Base-by-base conservation (phyloP, 331 rosid species). In the Quercus tomentella region DNA sequence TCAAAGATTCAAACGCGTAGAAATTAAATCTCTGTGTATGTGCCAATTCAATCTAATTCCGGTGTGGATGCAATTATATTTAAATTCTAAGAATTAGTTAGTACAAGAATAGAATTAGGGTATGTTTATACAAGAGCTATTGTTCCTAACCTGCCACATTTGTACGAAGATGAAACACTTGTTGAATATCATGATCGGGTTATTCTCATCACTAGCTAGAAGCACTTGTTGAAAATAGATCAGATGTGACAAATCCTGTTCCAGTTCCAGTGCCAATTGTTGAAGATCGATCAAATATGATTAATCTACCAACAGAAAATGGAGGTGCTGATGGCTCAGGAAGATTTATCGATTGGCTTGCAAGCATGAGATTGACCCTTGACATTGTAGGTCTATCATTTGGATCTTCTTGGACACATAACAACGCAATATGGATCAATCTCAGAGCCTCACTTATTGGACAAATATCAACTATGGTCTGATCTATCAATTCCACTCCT, bases 371-470 rank as follows among this genome's bases (percentile, higher is more conserved):
- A 76, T 76, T 70, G 1, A 87, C 86, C 37, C 81, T n/a, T 62
- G 86, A 76, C 74, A 84, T 82, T 55, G 69, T 77, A 12, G 90
- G 86, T 65, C 90, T 84, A 7, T 55, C 75, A 6, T 69, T 55
- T 4, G 84, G 77, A 21, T 83, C 73, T 52, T 87, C 86, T 18
- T 84, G 90, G 12, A 84, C 86, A 41, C 90, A 87, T 72, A 84
- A 25, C 67, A 87, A 56, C 7, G 85, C 86, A 35, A 84, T 82
- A 11, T 84, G 90, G 62, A 87, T 82, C 84, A 88, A 84, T 87
- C 86, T 87, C 41, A 79, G 25, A 2, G 86, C 88, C 51, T 82
- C 83, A 35, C 57, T 52, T 45, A 3, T 30, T 2, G 72, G 56
- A 72, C 75, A 84, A 67, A 74, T 74, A 22, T 73, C 28, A 22